phyloP scores from a whole-genome alignment of 2,329 filamentous ascomycete species.

The Fonsecaea erecta region DNA sequence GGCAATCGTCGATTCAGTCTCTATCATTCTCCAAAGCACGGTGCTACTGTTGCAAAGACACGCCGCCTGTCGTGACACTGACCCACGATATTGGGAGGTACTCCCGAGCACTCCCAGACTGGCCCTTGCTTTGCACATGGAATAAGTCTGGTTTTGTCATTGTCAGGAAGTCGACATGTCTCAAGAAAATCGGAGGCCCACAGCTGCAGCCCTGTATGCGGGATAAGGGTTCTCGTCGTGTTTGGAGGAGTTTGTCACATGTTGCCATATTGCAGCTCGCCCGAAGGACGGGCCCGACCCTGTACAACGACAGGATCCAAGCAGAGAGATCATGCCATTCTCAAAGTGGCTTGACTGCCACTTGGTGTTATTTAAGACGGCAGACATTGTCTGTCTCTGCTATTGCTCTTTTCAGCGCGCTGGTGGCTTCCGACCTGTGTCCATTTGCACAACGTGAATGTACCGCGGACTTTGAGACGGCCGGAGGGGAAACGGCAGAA shows the following conservation, averaged over 20 bases:
- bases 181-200: conserved; percentile 23
- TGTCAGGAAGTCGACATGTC: conserved; percentile 17
- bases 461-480: background rate
- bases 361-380: conserved; percentile 21
- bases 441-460: background rate
- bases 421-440: background rate
- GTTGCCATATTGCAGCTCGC: conserved; percentile 21
- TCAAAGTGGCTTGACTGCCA: conserved; percentile 5
- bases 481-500: background rate
- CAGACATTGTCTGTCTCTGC: conserved; percentile 2
- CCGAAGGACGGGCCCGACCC: conserved; percentile 24
- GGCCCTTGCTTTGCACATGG: background rate
- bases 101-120: background rate
- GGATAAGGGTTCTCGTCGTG: conserved; percentile 26
- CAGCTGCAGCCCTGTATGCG: conserved; percentile 21
- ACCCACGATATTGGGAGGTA: conserved; percentile 26
- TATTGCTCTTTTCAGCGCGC: background rate
- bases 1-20: conserved; percentile 8
- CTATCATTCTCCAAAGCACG: conserved; percentile 1
- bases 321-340: conserved; percentile 11
- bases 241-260: conserved; percentile 31
- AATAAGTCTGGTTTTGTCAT: conserved; percentile 1
- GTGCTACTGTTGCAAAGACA: conserved; percentile 14
- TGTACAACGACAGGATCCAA: conserved; percentile 24
- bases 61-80: conserved; percentile 21